A percentile compares a stretch with the other conserved stretches of the same genome.
phyloP scores from a whole-genome alignment of 148 eudicot species.

The Rhododendron williamsianum region DNA sequence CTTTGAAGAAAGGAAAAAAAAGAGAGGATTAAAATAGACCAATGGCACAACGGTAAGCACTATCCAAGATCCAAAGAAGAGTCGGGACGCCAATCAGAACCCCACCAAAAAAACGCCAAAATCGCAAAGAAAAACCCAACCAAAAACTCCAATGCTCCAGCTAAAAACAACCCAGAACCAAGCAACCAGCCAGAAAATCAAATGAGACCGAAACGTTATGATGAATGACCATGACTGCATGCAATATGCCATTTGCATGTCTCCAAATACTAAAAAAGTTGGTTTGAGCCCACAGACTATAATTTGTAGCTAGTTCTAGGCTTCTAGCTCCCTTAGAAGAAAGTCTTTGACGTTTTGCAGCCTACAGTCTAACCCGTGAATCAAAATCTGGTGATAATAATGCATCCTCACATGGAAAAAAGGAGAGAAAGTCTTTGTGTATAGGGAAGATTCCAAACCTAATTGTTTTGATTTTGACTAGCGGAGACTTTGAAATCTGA shows the following conservation, averaged over 20 bases:
- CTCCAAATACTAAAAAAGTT: background rate
- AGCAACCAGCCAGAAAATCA: background rate
- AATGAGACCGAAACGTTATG: background rate
- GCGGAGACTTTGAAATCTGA: background rate
- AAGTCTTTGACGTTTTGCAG: background rate
- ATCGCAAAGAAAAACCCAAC: background rate
- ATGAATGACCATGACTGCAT: background rate
- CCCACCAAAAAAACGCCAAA: background rate
- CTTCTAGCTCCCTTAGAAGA: background rate
- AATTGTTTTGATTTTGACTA: background rate
- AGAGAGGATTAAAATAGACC: too few relatives aligned
- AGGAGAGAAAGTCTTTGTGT: background rate
- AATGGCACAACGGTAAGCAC: too few relatives aligned
- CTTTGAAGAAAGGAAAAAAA: too few relatives aligned
- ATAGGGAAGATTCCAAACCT: background rate
- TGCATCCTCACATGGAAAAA: background rate
- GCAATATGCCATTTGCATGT: too few relatives aligned
- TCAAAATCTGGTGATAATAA: background rate
- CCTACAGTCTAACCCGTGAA: background rate
- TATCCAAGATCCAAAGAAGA: too few relatives aligned
- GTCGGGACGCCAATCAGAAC: too few relatives aligned
- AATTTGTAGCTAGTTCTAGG: background rate
- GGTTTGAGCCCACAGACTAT: background rate
- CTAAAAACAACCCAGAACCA: background rate
- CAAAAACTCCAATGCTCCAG: background rate